These are phyloP conservation scores for Monosporascus sp. DNA, from an alignment of 2,329 filamentous ascomycete species.

Conservation along the genomic window DNA sequence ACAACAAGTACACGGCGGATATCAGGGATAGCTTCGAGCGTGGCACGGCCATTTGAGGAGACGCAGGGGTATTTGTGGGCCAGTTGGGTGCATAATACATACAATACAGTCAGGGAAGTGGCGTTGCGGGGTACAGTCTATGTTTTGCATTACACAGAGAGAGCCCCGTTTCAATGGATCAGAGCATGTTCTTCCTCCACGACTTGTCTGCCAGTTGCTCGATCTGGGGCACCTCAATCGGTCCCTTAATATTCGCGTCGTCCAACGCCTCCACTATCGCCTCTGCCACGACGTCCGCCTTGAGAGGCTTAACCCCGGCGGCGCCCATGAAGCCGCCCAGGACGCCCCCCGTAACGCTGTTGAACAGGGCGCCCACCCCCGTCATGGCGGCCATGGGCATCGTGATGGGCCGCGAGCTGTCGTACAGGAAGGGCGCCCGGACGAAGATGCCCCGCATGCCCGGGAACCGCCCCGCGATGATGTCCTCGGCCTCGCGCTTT, in stretches of 20 bases:
- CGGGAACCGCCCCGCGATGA: constrained; percentile 68
- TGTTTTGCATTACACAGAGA: constrained; percentile 2
- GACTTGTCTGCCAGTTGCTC: constrained; percentile 73
- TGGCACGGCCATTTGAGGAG: constrained; percentile 82
- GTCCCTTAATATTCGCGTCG: constrained; percentile 67
- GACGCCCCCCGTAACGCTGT: constrained; percentile 69
- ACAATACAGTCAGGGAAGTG: background rate
- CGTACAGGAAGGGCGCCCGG: constrained; percentile 84
- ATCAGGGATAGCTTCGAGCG: constrained; percentile 97
- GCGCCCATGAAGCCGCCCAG: constrained; percentile 75
- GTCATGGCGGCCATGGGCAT: constrained; percentile 77
- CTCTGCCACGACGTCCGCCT: constrained; percentile 81
- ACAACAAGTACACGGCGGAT: constrained; percentile 97
- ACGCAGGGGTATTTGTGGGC: background rate
- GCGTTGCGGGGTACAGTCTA: background rate
- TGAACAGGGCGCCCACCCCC: constrained; percentile 69
- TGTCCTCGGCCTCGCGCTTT: constrained; percentile 82
- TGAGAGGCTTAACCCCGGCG: constrained; percentile 78
- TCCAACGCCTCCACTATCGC: constrained; percentile 83
- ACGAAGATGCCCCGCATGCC: constrained; percentile 75
- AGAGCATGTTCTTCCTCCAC: constrained; percentile 91
- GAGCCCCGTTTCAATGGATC: constrained; percentile 17
- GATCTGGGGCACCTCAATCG: constrained; percentile 73
- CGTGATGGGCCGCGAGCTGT: constrained; percentile 74
- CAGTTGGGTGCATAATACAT: background rate